Conservation (phyloP, 2,329 filamentous ascomycete species). For the Stagonosporopsis rhizophila region DNA sequence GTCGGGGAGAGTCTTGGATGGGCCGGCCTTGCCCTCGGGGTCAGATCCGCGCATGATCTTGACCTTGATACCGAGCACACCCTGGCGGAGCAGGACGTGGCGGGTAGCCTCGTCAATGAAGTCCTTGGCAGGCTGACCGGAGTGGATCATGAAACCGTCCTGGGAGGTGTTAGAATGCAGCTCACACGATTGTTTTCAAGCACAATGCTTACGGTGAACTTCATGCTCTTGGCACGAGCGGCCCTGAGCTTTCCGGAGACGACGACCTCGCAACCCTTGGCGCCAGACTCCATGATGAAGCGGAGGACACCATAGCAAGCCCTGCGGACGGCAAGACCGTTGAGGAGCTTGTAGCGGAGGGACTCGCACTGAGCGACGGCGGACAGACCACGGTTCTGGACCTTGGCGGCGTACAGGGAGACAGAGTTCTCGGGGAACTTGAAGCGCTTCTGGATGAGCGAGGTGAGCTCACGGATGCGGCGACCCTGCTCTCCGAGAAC, state of each 20-base stretch:
- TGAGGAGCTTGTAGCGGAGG: constrained; percentile 99
- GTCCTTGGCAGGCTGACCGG: constrained; percentile 98
- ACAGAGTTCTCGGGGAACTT: constrained; percentile 99
- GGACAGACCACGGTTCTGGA: constrained; percentile 99
- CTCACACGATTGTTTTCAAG: not conserved
- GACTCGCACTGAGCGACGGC: constrained; percentile 99
- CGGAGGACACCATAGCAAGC: constrained; percentile 99
- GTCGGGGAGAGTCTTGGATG: constrained; percentile 96
- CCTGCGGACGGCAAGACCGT: constrained; percentile 97
- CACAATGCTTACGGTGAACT: constrained; percentile 86
- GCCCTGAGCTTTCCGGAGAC: constrained; percentile 99
- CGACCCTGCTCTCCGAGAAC: constrained; percentile 99
- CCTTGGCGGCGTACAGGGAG: constrained; percentile 99
- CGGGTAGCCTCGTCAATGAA: constrained; percentile 99
- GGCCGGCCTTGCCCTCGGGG: constrained; percentile 98
- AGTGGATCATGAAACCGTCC: constrained; percentile 99
- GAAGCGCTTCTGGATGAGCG: constrained; percentile 99
- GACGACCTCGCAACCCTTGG: constrained; percentile 99
- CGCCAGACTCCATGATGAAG: constrained; percentile 99
- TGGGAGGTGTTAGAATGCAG: constrained; percentile 42
- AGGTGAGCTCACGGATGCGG: constrained; percentile 99
- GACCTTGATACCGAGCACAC: constrained; percentile 99
- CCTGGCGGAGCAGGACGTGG: constrained; percentile 99
- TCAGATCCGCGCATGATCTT: constrained; percentile 99
- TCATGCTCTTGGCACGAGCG: constrained; percentile 99